Conservation (phyloP, 73 alveolate species). For the Tetrahymena thermophila region DNA sequence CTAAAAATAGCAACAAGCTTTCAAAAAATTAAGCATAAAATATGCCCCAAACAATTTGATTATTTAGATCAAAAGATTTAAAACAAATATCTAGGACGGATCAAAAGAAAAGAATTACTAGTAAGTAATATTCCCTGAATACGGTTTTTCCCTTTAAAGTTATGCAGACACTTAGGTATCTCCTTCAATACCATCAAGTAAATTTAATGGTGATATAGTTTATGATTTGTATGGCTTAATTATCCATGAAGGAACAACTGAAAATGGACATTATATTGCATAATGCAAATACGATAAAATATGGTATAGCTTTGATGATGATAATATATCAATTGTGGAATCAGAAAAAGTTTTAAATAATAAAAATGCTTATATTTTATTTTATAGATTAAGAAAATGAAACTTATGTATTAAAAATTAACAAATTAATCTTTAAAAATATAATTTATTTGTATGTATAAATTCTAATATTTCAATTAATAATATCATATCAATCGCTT, state of each 20-base stretch:
- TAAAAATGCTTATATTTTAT: constrained; percentile 29
- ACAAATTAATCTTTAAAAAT: not conserved
- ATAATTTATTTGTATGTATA: not conserved
- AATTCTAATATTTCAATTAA: not conserved
- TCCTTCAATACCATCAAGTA: not conserved
- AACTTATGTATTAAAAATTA: not conserved
- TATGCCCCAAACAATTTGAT: not conserved
- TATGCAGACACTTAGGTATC: not conserved
- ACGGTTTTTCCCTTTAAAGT: not conserved
- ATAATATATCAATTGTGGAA: not conserved
- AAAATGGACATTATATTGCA: constrained; percentile 37
- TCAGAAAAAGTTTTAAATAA: constrained; percentile 19
- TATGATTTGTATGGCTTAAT: constrained; percentile 36
- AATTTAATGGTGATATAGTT: not conserved
- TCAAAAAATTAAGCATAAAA: not conserved
- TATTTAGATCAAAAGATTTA: not conserved
- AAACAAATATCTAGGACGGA: not conserved
- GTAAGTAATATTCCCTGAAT: not conserved
- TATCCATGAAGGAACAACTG: constrained; percentile 24
- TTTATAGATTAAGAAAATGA: constrained; percentile 4
- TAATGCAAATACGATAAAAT: not conserved
- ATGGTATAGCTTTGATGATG: constrained; percentile 30
- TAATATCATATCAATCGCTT: not conserved
- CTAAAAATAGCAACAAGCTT: not conserved
- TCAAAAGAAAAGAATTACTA: not conserved